A percentile compares a stretch with the other conserved stretches of the same genome.
Conservation (phyloP, 768 basidiomycete species). For the Mrakia gelida region DNA sequence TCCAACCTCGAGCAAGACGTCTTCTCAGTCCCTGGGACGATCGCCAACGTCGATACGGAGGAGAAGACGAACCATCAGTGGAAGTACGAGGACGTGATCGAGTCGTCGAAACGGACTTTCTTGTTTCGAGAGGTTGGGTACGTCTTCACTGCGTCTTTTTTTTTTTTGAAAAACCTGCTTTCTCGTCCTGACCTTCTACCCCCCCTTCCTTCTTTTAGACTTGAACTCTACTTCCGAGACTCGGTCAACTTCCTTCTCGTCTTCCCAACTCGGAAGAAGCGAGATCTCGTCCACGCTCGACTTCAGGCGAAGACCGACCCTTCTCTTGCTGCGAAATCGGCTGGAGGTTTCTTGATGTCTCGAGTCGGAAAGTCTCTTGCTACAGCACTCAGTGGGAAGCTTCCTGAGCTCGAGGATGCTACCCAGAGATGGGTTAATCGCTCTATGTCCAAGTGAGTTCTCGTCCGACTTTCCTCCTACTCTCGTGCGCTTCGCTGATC, state of each 20-base stretch:
- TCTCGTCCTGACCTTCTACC: background rate
- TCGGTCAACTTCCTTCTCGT: slow-evolving; percentile 80
- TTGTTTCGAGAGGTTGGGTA: slow-evolving; percentile 88
- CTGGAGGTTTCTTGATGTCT: slow-evolving; percentile 43
- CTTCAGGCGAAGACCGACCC: slow-evolving; percentile 51
- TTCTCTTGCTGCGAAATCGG: slow-evolving; percentile 53
- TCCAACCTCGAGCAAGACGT: slow-evolving; percentile 75
- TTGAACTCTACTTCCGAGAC: slow-evolving; percentile 91
- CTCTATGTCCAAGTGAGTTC: slow-evolving; percentile 80
- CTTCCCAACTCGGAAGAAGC: slow-evolving; percentile 64
- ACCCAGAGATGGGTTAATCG: slow-evolving; percentile 74
- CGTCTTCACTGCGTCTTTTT: slow-evolving; percentile 42
- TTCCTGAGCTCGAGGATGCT: slow-evolving; percentile 42
- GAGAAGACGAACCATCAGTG: slow-evolving; percentile 77
- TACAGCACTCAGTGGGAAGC: slow-evolving; percentile 34
- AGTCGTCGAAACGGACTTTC: slow-evolving; percentile 75
- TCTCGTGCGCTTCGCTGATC: too few relatives aligned
- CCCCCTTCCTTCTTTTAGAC: slow-evolving; percentile 46
- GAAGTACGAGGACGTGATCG: slow-evolving; percentile 72
- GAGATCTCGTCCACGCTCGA: slow-evolving; percentile 47
- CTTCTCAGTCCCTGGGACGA: slow-evolving; percentile 71
- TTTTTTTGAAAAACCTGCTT: background rate
- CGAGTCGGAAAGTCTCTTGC: slow-evolving; percentile 39
- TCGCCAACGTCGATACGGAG: slow-evolving; percentile 66
- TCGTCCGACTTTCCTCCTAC: background rate